phyloP scores from a whole-genome alignment of 2,329 filamentous ascomycete genomes.

The Alternaria postmessia region DNA sequence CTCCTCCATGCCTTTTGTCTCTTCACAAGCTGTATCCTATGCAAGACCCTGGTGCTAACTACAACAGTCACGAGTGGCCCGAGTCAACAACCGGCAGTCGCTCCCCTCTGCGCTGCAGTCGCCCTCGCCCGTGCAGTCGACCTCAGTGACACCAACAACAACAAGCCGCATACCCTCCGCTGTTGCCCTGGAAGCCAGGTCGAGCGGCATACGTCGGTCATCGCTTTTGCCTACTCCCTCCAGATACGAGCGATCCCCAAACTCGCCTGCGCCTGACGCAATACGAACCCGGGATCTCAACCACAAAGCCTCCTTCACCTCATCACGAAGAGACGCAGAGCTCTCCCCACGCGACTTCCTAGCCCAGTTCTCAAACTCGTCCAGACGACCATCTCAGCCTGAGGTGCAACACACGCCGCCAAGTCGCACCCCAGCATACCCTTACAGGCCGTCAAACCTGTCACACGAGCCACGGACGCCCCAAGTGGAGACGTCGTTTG shows the following conservation, averaged over 20 bases:
- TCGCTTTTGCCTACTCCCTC: conserved; percentile 44
- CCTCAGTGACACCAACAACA: conserved; percentile 38
- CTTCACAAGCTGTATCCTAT: not conserved
- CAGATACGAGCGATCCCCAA: conserved; percentile 36
- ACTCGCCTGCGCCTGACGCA: conserved; percentile 37
- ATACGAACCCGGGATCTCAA: conserved; percentile 42
- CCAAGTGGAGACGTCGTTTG: conserved; percentile 36
- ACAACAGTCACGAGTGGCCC: conserved; percentile 48
- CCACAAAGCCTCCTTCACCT: conserved; percentile 40
- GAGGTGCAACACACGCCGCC: conserved; percentile 46
- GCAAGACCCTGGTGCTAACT: conserved; percentile 11
- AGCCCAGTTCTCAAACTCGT: conserved; percentile 34
- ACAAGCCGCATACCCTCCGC: conserved; percentile 37
- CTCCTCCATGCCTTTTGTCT: not conserved
- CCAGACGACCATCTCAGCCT: conserved; percentile 44
- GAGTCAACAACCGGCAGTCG: conserved; percentile 47
- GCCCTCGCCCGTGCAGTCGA: conserved; percentile 35
- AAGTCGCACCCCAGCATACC: conserved; percentile 40
- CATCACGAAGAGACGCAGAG: conserved; percentile 35
- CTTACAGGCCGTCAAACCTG: conserved; percentile 50
- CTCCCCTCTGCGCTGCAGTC: conserved; percentile 42
- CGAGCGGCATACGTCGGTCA: conserved; percentile 38
- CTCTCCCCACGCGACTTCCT: conserved; percentile 48
- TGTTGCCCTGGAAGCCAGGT: conserved; percentile 34
- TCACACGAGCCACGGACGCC: conserved; percentile 37